Evolutionary conservation across 148 eudicot species (phyloP).

Genomic region (Rhododendron griersonianum): DNA sequence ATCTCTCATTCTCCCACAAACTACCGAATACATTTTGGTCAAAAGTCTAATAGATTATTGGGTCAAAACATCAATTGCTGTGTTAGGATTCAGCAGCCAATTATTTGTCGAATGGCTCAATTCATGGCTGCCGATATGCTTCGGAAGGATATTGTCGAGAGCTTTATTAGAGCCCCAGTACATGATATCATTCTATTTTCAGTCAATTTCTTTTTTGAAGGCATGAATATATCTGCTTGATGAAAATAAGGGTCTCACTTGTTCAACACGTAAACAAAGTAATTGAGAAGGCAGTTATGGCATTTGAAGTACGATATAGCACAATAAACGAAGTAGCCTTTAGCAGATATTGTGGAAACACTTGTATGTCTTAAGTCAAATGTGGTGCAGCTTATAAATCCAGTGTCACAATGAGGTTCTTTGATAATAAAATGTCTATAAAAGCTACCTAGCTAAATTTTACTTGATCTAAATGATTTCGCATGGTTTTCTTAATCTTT

Average conservation of each 20-base stretch:
- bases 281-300: neutral
- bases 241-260: neutral
- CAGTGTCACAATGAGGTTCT: neutral
- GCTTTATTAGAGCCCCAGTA: neutral
- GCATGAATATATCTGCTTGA: neutral
- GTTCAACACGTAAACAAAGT: neutral
- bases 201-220: neutral
- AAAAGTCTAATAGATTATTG: neutral
- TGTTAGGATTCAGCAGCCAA: neutral
- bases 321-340: neutral
- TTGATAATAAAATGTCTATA: neutral
- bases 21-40: neutral
- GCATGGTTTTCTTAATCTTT: neutral
- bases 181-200: neutral
- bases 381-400: neutral
- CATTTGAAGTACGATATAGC: neutral
- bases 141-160: neutral
- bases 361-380: neutral
- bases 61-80: neutral
- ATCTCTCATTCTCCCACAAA: neutral
- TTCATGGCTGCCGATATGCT: neutral
- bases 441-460: neutral
- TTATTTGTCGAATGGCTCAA: neutral
- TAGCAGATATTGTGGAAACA: neutral
- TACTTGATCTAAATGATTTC: neutral